Base-by-base conservation (phyloP, 23 red algal genomes). In the Gracilaria gracilis region DNA sequence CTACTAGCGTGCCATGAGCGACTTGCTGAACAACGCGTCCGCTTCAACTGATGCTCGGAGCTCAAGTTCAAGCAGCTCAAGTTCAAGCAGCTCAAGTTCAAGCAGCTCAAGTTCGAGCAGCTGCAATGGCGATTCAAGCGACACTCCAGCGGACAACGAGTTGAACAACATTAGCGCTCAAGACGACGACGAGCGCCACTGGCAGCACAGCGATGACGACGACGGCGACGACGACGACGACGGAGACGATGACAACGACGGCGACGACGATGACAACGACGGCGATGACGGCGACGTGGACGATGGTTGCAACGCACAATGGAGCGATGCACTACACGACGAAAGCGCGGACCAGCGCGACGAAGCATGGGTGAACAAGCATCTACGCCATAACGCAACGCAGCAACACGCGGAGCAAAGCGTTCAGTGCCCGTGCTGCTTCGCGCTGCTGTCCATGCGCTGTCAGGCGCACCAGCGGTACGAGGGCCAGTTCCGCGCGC, bases 401-500 rank as follows among this genome's bases (percentile, higher is more conserved):
- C 39, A 25, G 3, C 42, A 46, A 19, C 27, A 35, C 31, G 77
- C 33, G 34, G 61, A 77, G 0, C 74, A 85, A 46, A 29, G 29
- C 39, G 61, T 96, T 11, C 69, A 65, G 12, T 96, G 95, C 33
- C 89, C 89, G 37, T 86, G 89, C 44, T 96, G 95, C 46, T 96
- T 96, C 46, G 69, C 89, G 2, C 34, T 93, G n/a, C 89, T 96
- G 34, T 89, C 88, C 23, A 62, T 93, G 36, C 42, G 57, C 27
- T 64, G 64, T 37, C 95, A 96, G 71, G 64, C 61, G 46, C 95
- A 96, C 46, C 81, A 82, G 39, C 44, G 74, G 40, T 96, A 96
- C 57, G 64, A 75, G 32, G 82, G 67, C 35, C 95, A 96, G 54
- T 96, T 83, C 64, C 81, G 95, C 31, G 83, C 95, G 4, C 33